phyloP scores from a whole-genome alignment of 2,329 filamentous ascomycete species.

The Leptographium radiaticola region DNA sequence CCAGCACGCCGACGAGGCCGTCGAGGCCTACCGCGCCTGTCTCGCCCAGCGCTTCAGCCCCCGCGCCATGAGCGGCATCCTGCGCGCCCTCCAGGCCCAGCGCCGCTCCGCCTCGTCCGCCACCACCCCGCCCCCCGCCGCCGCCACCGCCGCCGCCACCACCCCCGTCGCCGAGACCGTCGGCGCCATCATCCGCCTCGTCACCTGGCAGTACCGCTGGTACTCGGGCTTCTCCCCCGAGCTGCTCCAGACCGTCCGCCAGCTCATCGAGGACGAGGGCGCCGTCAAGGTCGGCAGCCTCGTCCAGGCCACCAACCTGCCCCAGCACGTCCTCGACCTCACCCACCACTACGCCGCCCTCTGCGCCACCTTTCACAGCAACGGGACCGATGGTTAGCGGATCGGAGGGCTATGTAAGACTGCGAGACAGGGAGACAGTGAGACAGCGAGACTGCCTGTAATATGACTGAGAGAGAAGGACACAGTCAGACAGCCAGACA shows the following conservation, averaged over 20 bases:
- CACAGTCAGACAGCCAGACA: no score
- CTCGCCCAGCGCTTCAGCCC: constrained; percentile 82
- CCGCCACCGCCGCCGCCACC: not conserved
- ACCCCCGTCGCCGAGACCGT: constrained; percentile 58
- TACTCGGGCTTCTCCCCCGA: constrained; percentile 98
- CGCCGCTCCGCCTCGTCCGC: not conserved
- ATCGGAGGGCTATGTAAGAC: no score
- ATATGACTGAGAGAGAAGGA: no score
- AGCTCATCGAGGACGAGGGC: constrained; percentile 92
- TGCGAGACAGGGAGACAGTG: not conserved
- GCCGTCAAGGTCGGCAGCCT: constrained; percentile 96
- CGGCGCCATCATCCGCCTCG: constrained; percentile 74
- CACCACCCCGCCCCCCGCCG: not conserved
- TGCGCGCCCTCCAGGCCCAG: constrained; percentile 58
- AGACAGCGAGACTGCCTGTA: no score
- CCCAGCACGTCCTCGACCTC: constrained; percentile 83
- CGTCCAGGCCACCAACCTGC: constrained; percentile 87
- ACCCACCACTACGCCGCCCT: constrained; percentile 94
- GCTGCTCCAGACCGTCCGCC: constrained; percentile 74
- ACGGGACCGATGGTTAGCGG: constrained; percentile 65
- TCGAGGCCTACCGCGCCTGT: constrained; percentile 86
- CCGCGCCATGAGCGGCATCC: constrained; percentile 76
- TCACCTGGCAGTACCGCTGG: constrained; percentile 98
- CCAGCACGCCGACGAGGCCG: constrained; percentile 81
- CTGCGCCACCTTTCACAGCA: constrained; percentile 90